Evolutionary conservation across 768 basidiomycete genomes (phyloP), one percentile per base, ranked within the genome.

Genomic region (Baorangia bicolor): DNA sequence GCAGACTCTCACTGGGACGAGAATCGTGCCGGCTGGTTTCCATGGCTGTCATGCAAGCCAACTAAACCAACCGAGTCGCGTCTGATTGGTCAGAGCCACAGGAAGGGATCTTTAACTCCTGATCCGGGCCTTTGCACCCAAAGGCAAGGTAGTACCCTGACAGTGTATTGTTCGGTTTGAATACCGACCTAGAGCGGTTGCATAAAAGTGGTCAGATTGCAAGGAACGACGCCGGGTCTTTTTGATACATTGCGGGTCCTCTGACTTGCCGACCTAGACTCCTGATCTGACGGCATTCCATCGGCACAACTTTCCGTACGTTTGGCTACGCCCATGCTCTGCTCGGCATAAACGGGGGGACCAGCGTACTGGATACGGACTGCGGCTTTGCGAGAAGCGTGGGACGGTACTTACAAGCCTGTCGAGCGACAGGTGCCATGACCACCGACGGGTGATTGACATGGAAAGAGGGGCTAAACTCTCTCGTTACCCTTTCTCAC

Each of bases 21-120:
- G 48, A 55, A 34, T 27, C 23, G 39, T 33, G 54, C 49, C 34
- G 16, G 48, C 23, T 48, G 43, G 68, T 68, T 58, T 56, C 65
- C 54, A 67, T 57, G 59, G 6, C 44, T 42, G 52, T 35, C 31
- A 25, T 39, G 39, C 43, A 30, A 47, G 25, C 33, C 28, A 55
- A 38, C 28, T 33, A 25, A 48, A 42, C 37, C 31, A 25, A 47
- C 23, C 16, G 20, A 37, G 21, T 11, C 6, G 42, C 46, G 51
- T 28, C 23, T 13, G 5, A 41, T 23, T 7, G n/a, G 31, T 45
- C 31, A 28, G 35, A 25, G 27, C 27, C 4, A 30, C n/a, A 33
- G 25, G 27, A 13, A 12, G 48, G 2, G 38, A 41, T 35, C 20
- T 27, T 23, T 50, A 55, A 30, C 35, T 10, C 34, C 3, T 28